A percentile compares a stretch with the other conserved stretches of the same genome.
Conservation (phyloP, 768 basidiomycete species). For the Termitomyces heimii region DNA sequence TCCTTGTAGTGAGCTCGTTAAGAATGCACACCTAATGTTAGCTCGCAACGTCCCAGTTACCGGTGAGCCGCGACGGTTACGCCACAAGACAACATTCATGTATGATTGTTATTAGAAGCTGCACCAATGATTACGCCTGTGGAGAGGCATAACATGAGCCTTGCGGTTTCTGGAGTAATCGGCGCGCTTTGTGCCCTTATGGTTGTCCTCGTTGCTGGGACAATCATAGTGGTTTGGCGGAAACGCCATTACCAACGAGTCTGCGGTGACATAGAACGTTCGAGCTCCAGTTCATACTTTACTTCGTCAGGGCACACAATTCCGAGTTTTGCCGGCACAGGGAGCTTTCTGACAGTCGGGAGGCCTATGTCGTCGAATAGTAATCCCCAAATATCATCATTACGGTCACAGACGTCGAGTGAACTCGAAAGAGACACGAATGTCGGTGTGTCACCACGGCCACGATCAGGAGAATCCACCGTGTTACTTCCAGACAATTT, state of each 20-base stretch:
- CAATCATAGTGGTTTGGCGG: constrained; percentile 1
- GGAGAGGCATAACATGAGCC: constrained; percentile 1
- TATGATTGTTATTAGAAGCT: background rate
- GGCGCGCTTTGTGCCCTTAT: constrained; percentile 9
- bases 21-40: background rate
- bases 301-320: background rate
- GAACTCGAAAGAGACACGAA: background rate
- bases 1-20: background rate
- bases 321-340: constrained; percentile 6
- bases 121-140: background rate
- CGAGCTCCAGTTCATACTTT: constrained; percentile 4
- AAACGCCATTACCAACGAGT: background rate
- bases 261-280: background rate
- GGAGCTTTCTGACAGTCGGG: background rate
- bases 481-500: constrained; percentile 10
- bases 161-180: constrained; percentile 6
- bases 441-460: background rate
- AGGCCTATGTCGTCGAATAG: background rate
- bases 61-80: background rate
- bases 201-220: background rate
- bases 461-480: constrained; percentile 1
- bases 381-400: background rate
- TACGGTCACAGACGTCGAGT: background rate
- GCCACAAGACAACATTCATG: background rate
- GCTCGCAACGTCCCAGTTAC: background rate